Conservation (phyloP, 768 basidiomycete genomes). For the Rhodotorula toruloides region DNA sequence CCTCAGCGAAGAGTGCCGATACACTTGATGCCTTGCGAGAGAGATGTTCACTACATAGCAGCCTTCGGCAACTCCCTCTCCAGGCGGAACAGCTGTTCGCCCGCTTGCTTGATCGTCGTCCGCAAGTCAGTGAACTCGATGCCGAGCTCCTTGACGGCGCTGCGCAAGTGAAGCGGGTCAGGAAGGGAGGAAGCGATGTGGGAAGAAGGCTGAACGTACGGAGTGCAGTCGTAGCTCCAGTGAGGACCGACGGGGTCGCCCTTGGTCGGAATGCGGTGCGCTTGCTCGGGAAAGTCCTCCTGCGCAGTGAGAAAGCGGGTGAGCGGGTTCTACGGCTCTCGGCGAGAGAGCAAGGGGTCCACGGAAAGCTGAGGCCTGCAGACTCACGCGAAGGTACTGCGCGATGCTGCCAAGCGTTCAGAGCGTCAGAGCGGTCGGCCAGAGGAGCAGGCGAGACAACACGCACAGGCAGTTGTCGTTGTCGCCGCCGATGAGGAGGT, state of each 20-base stretch:
- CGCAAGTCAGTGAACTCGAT: constrained; percentile 7
- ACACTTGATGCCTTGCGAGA: too few relatives aligned
- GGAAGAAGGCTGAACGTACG: background rate
- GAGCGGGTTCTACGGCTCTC: background rate
- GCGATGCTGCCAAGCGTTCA: background rate
- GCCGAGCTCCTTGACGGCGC: constrained; percentile 1
- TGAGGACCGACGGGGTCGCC: background rate
- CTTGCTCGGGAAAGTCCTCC: constrained; percentile 11
- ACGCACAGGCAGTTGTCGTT: too few relatives aligned
- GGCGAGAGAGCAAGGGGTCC: background rate
- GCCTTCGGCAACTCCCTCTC: background rate
- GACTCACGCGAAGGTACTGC: background rate
- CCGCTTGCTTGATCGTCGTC: background rate
- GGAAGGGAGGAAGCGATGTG: background rate
- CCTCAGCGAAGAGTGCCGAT: too few relatives aligned
- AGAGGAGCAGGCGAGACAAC: too few relatives aligned
- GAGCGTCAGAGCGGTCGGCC: too few relatives aligned
- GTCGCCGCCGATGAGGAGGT: constrained; percentile 16
- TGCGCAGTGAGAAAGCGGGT: background rate
- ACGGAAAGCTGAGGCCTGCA: too few relatives aligned
- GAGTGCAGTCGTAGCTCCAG: constrained; percentile 11
- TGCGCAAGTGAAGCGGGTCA: background rate
- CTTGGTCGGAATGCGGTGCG: background rate
- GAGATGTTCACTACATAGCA: too few relatives aligned
- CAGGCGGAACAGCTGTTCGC: constrained; percentile 2